Percentiles rank a stretch among this genome's conserved stretches.
Conservation (phyloP, 2,329 filamentous ascomycete genomes). For the Leptographium lundbergii region DNA sequence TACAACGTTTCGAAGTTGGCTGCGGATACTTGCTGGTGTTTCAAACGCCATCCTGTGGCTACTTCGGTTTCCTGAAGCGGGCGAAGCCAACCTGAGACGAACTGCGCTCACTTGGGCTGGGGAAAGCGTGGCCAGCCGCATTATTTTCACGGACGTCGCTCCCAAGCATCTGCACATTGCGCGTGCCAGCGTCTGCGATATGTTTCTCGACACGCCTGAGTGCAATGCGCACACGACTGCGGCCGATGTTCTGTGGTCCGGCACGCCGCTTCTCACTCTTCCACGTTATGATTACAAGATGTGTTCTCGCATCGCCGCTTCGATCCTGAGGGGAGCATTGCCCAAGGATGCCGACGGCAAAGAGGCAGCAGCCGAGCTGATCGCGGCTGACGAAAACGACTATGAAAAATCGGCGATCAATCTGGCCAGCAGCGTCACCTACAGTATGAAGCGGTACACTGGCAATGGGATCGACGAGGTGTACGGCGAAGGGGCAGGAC, state of each 20-base stretch:
- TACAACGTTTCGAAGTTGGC: constrained; percentile 88
- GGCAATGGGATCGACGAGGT: constrained; percentile 17
- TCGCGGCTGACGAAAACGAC: constrained; percentile 63
- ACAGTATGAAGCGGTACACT: constrained; percentile 23
- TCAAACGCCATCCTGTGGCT: constrained; percentile 91
- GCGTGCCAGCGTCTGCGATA: constrained; percentile 78
- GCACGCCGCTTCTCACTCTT: constrained; percentile 80
- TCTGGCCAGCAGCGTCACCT: constrained; percentile 52
- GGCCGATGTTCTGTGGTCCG: constrained; percentile 91
- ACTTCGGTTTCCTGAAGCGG: constrained; percentile 88
- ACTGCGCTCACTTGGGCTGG: constrained; percentile 80
- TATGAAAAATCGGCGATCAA: constrained; percentile 70
- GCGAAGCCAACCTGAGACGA: constrained; percentile 70
- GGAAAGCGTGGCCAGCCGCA: constrained; percentile 67
- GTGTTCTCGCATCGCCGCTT: constrained; percentile 96
- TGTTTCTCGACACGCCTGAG: constrained; percentile 94
- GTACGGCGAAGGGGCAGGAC: constrained; percentile 46
- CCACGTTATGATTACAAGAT: constrained; percentile 95
- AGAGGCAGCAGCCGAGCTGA: constrained; percentile 59
- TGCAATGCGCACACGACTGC: constrained; percentile 98
- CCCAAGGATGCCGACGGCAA: constrained; percentile 58
- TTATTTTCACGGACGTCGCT: constrained; percentile 93
- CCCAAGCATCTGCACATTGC: constrained; percentile 91
- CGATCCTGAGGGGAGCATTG: constrained; percentile 79
- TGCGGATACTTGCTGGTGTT: constrained; percentile 74